Percentiles rank a stretch among this genome's conserved stretches.
Evolutionary conservation across 306 rosid species (phyloP).

Genomic region (Sesbania bispinosa): DNA sequence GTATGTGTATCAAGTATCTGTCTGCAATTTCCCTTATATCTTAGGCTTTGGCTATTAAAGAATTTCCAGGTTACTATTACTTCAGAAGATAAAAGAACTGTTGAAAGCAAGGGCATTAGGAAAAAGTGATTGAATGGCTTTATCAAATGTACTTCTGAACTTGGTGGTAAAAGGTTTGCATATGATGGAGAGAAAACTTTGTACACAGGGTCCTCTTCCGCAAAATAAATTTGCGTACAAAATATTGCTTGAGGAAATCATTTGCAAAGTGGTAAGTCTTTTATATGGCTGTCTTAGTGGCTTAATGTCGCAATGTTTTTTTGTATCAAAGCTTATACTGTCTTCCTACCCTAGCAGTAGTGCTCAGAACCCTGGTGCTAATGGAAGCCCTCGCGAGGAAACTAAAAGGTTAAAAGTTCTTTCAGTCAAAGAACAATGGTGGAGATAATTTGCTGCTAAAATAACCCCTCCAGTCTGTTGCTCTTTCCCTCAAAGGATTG

Average conservation of each 20-base stretch:
- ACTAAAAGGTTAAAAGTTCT: constrained; percentile 57
- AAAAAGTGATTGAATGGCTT: constrained; percentile 70
- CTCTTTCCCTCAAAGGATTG: constrained; percentile 44
- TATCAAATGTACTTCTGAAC: constrained; percentile 59
- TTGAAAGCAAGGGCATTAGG: constrained; percentile 65
- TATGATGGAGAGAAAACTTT: constrained; percentile 78
- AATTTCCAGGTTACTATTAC: constrained; percentile 61
- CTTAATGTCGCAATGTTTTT: too few species aligned
- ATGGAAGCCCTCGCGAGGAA: constrained; percentile 37
- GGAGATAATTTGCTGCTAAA: constrained; percentile 56
- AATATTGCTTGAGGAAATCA: constrained; percentile 72
- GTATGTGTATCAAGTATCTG: constrained; percentile 61
- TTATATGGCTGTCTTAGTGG: not conserved
- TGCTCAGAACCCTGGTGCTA: constrained; percentile 37
- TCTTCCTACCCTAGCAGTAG: constrained; percentile 29
- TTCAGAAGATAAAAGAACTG: constrained; percentile 53
- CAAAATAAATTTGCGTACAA: constrained; percentile 49
- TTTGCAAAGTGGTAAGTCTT: constrained; percentile 51
- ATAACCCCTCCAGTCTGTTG: constrained; percentile 62
- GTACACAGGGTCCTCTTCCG: constrained; percentile 77
- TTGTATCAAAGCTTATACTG: constrained; percentile 19
- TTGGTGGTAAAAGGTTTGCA: constrained; percentile 58
- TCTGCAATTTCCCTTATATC: not conserved
- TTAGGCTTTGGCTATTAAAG: constrained; percentile 5
- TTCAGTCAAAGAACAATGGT: constrained; percentile 53